Evolutionary conservation across 1,139 yeast species (phyloP).

Genomic region (Suhomyces chickasaworum): DNA sequence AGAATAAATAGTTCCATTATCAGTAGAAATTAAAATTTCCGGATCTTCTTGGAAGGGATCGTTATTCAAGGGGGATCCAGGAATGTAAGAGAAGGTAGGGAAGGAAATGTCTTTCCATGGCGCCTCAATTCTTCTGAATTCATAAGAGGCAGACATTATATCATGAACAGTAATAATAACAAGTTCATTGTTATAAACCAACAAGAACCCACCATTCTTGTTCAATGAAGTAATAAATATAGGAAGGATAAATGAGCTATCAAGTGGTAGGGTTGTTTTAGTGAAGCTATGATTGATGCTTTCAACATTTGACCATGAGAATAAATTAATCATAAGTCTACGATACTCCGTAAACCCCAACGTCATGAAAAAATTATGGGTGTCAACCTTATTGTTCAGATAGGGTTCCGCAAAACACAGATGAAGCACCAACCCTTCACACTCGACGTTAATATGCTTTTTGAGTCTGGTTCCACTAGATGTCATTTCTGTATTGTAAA

Average conservation of each 20-base stretch:
- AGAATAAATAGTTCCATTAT: conserved; percentile 43
- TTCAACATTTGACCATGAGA: conserved; percentile 43
- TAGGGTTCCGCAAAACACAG: conserved; percentile 47
- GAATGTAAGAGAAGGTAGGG: conserved; percentile 42
- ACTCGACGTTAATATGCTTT: conserved; percentile 40
- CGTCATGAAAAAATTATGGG: conserved; percentile 38
- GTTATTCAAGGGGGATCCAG: conserved; percentile 19
- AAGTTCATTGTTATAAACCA: conserved; percentile 32
- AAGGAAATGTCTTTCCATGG: conserved; percentile 28
- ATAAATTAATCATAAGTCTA: conserved; percentile 41
- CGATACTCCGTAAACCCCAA: conserved; percentile 39
- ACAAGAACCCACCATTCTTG: conserved; percentile 30
- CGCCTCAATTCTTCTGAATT: conserved; percentile 26
- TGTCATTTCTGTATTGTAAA: conserved; percentile 39
- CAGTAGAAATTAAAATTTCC: conserved; percentile 44
- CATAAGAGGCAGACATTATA: conserved; percentile 49
- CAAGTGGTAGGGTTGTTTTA: conserved; percentile 40
- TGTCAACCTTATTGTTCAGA: conserved; percentile 25
- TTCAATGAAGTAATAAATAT: conserved; percentile 41
- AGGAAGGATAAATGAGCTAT: conserved; percentile 42
- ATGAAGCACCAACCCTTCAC: conserved; percentile 43
- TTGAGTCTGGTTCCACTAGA: conserved; percentile 40
- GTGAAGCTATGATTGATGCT: conserved; percentile 20
- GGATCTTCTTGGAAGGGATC: conserved; percentile 21
- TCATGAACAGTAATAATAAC: conserved; percentile 41